Evolutionary conservation across 2,329 filamentous ascomycete species (phyloP), one percentile per base, ranked within the genome.

Genomic region (Thyridium curvatum): DNA sequence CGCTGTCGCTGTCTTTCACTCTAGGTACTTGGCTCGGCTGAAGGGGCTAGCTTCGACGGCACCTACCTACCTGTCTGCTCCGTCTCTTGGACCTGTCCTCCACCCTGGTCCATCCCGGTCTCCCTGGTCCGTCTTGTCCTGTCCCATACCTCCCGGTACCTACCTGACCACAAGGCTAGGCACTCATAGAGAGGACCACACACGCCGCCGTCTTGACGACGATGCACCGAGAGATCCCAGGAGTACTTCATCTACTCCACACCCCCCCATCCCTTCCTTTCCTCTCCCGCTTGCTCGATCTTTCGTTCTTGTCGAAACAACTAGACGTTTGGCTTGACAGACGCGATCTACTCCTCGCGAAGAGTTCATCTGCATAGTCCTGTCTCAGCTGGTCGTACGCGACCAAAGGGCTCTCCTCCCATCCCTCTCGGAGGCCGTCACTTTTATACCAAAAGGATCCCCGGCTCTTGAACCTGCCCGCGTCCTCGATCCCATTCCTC

Each of bases 381-480:
- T 37, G 34, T 34, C 34, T 36, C 38, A 34, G 31, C 31, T 18
- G 29, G 30, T 29, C 31, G 34, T 26, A 37, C 30, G 30, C 34
- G 32, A 35, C 31, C 30, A 13, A 30, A 34, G 26, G 37, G 37
- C n/a, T 18, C 16, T 34, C 29, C 18, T 14, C 26, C 30, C 30
- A 34, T 21, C 39, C 39, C 39, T 36, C 39, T 8, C n/a, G 18
- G 34, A 29, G 18, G 30, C 34, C 30, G 16, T 16, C 14, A 28
- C 33, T 41, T 12, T 33, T 41, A 41, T 37, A 33, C 35, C 30
- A 28, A 31, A n/a, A 31, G 31, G 21, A 30, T 17, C 39, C 39
- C 35, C 29, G 18, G 31, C 37, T 26, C 30, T 13, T 21, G 31
- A 34, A 16, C 32, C 21, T 26, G 10, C 35, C 35, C 26, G 35